phyloP scores from a whole-genome alignment of 2,329 filamentous ascomycete genomes.

The Xylaria sp. region DNA sequence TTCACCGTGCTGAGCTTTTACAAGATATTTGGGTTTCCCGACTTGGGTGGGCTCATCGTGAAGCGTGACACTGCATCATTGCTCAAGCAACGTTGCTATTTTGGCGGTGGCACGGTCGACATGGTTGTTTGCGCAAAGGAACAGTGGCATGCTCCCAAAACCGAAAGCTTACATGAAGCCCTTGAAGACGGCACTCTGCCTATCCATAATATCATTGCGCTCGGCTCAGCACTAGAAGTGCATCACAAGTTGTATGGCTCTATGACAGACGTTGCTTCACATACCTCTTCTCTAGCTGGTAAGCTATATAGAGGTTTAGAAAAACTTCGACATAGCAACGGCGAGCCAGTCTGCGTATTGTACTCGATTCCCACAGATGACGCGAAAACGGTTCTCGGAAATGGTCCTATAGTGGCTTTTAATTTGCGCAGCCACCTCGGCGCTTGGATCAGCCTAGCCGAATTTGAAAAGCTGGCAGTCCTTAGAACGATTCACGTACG shows the following conservation, averaged over 20 bases:
- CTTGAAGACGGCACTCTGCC: conserved; percentile 93
- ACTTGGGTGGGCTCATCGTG: conserved; percentile 86
- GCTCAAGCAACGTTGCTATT: conserved; percentile 78
- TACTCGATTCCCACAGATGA: conserved; percentile 60
- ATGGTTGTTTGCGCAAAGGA: conserved; percentile 82
- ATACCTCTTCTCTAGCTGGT: conserved; percentile 73
- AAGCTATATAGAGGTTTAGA: conserved; percentile 68
- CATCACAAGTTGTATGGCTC: conserved; percentile 76
- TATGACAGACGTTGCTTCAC: conserved; percentile 74
- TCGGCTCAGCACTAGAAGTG: conserved; percentile 76
- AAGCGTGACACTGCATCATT: conserved; percentile 73
- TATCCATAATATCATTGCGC: conserved; percentile 87
- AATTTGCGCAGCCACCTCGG: conserved; percentile 77
- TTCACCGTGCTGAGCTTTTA: conserved; percentile 91
- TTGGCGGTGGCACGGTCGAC: conserved; percentile 94
- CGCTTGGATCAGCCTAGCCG: conserved; percentile 80
- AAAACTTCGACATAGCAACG: conserved; percentile 75
- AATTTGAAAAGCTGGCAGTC: conserved; percentile 86
- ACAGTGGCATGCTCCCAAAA: conserved; percentile 84
- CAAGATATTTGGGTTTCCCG: conserved; percentile 98
- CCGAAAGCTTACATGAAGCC: conserved; percentile 76
- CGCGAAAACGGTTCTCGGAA: conserved; percentile 51
- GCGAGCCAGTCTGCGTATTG: conserved; percentile 69
- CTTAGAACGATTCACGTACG: conserved; percentile 84
- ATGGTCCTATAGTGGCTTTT: conserved; percentile 84